phyloP scores from a whole-genome alignment of 2,329 filamentous ascomycete genomes.

The Pseudopithomyces maydicus region DNA sequence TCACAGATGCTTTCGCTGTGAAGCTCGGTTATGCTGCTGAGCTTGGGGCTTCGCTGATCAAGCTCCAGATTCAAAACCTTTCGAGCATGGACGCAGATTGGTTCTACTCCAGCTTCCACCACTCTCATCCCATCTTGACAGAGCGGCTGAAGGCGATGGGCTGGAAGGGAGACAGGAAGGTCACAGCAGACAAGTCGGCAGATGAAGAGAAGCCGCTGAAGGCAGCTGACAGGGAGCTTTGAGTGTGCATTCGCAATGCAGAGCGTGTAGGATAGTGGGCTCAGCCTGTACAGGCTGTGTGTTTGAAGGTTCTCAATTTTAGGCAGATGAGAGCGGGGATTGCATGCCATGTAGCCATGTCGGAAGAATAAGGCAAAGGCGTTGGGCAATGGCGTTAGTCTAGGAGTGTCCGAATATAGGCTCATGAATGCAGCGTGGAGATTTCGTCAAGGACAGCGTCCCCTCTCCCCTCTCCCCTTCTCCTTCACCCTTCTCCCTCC shows the following conservation, averaged over 20 bases:
- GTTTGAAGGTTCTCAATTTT: not conserved
- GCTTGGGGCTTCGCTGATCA: slow-evolving; percentile 87
- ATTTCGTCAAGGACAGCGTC: not conserved
- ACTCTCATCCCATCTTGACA: slow-evolving; percentile 93
- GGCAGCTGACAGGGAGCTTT: slow-evolving; percentile 78
- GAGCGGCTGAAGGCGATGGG: slow-evolving; percentile 90
- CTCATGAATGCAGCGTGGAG: too few species aligned
- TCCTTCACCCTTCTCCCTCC: too few species aligned
- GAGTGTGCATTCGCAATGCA: slow-evolving; percentile 34
- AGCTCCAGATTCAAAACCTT: slow-evolving; percentile 97
- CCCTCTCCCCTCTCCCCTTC: too few species aligned
- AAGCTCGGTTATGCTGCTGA: slow-evolving; percentile 82
- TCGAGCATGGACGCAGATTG: slow-evolving; percentile 99
- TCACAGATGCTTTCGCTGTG: slow-evolving; percentile 78
- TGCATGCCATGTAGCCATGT: too few species aligned
- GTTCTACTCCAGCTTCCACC: slow-evolving; percentile 98
- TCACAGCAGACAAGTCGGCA: slow-evolving; percentile 54
- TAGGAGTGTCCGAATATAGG: too few species aligned
- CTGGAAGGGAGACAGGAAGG: slow-evolving; percentile 73
- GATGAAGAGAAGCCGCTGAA: slow-evolving; percentile 67
- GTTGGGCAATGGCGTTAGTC: too few species aligned
- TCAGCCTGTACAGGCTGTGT: not conserved
- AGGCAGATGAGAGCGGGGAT: too few species aligned
- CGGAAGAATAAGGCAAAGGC: too few species aligned
- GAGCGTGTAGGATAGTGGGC: not conserved